phyloP scores from a whole-genome alignment of 2,329 filamentous ascomycete genomes.

The Pseudogymnoascus sp. region DNA sequence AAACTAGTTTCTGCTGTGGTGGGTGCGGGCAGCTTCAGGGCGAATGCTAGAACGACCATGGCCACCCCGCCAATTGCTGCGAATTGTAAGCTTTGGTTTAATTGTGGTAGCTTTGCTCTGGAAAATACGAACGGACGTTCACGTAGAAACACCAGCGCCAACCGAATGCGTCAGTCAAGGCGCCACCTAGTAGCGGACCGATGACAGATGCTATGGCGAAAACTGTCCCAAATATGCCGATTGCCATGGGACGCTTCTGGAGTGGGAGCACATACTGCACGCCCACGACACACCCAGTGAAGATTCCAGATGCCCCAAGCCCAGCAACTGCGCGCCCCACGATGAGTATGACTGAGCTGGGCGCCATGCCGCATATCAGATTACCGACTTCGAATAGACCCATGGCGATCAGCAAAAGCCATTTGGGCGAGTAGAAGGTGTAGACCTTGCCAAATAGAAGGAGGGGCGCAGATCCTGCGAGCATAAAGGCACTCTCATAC shows the following conservation, averaged over 20 bases:
- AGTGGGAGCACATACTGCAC: constrained; percentile 21
- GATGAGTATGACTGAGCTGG: constrained; percentile 24
- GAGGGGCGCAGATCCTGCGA: constrained; percentile 24
- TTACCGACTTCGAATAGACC: constrained; percentile 27
- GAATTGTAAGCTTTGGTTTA: background rate
- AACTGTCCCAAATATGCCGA: constrained; percentile 18
- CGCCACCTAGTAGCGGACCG: constrained; percentile 32
- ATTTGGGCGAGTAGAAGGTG: constrained; percentile 25
- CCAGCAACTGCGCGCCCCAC: constrained; percentile 27
- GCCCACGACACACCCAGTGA: constrained; percentile 25
- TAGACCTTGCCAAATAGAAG: constrained; percentile 22
- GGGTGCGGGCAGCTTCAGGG: constrained; percentile 28
- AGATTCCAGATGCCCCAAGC: constrained; percentile 23
- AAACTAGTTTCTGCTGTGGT: constrained; percentile 31
- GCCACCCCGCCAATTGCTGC: constrained; percentile 24
- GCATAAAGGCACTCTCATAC: constrained; percentile 32
- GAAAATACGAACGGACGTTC: constrained; percentile 26
- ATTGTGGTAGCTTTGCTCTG: background rate
- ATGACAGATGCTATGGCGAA: constrained; percentile 21
- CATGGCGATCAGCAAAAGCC: constrained; percentile 21
- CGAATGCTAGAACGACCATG: constrained; percentile 26
- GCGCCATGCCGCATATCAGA: constrained; percentile 24
- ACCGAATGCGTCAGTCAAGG: constrained; percentile 30
- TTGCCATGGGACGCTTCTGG: constrained; percentile 17
- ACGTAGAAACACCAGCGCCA: constrained; percentile 28